Evolutionary conservation across 768 basidiomycete genomes (phyloP).

Genomic region (Pleurotus tuoliensis): DNA sequence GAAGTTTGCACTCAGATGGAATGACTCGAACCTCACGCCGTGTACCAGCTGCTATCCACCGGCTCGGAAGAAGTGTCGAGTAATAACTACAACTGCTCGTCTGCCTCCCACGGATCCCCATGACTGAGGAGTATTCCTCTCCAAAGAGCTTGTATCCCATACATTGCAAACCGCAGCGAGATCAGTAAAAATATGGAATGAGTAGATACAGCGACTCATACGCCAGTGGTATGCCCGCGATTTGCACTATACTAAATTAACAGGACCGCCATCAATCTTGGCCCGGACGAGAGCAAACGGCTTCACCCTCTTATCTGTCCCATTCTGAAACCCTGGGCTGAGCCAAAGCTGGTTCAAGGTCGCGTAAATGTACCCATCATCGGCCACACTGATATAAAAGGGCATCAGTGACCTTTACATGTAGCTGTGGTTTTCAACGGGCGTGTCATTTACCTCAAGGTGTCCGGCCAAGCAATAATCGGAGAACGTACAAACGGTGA

Average conservation of each 20-base stretch:
- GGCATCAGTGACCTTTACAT: neutral
- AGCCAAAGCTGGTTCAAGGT: conserved; percentile 14
- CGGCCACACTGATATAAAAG: conserved; percentile 7
- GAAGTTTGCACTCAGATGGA: too few species aligned
- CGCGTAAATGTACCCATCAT: conserved; percentile 13
- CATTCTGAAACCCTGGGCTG: conserved; percentile 12
- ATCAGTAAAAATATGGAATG: too few species aligned
- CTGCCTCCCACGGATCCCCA: too few species aligned
- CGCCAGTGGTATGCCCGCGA: too few species aligned
- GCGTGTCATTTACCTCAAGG: conserved; percentile 6
- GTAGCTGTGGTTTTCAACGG: neutral
- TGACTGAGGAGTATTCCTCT: too few species aligned
- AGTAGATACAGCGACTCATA: too few species aligned
- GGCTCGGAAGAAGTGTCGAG: too few species aligned
- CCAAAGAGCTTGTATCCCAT: too few species aligned
- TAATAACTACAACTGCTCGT: too few species aligned
- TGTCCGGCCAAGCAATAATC: conserved; percentile 14
- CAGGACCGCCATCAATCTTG: conserved; percentile 8
- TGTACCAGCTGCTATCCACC: too few species aligned
- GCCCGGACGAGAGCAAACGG: conserved; percentile 13
- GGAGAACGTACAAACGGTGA: conserved; percentile 14
- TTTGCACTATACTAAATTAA: neutral
- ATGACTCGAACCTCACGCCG: too few species aligned
- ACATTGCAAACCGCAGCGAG: too few species aligned
- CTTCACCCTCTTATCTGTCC: conserved; percentile 12